phyloP scores from a whole-genome alignment of 163 green algal species.

The Coccomyxa subellipsoidea region DNA sequence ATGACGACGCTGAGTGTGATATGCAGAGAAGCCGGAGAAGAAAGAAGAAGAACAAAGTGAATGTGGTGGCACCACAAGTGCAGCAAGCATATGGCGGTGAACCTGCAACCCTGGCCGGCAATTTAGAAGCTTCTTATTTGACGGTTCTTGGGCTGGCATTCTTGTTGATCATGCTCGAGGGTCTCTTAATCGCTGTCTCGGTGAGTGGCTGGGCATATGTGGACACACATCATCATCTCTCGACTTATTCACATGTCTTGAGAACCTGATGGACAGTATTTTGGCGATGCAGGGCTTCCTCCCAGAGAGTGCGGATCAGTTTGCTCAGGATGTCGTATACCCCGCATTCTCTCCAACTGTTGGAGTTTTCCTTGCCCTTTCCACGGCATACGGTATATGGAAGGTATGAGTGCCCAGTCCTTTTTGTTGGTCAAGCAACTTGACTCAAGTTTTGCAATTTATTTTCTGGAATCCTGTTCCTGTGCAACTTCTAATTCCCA shows the following conservation, averaged over 20 bases:
- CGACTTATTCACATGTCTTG: no score
- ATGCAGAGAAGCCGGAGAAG: not conserved
- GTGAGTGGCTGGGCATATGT: no score
- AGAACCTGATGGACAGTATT: not conserved
- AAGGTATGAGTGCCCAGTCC: constrained; percentile 33
- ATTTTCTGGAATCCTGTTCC: no score
- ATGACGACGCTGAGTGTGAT: no score
- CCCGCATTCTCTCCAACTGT: constrained; percentile 50
- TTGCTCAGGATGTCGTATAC: constrained; percentile 43
- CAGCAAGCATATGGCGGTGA: constrained; percentile 36
- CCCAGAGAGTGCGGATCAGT: constrained; percentile 40
- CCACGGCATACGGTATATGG: constrained; percentile 49
- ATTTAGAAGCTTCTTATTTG: constrained; percentile 34
- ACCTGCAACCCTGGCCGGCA: constrained; percentile 21
- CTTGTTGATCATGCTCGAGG: constrained; percentile 41
- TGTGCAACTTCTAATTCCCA: not conserved
- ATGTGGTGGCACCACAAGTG: constrained; percentile 8
- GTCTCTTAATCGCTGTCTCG: constrained; percentile 46
- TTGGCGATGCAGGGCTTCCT: constrained; percentile 49
- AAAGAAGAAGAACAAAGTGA: not conserved
- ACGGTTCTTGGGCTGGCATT: constrained; percentile 37
- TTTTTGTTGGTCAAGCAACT: no score
- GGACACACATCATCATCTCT: not conserved
- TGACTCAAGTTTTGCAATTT: no score
- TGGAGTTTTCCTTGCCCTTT: constrained; percentile 42